Evolutionary conservation across 371 early-diverging fungal genomes (phyloP).

Genomic region (Rhizopus arrhizus): DNA sequence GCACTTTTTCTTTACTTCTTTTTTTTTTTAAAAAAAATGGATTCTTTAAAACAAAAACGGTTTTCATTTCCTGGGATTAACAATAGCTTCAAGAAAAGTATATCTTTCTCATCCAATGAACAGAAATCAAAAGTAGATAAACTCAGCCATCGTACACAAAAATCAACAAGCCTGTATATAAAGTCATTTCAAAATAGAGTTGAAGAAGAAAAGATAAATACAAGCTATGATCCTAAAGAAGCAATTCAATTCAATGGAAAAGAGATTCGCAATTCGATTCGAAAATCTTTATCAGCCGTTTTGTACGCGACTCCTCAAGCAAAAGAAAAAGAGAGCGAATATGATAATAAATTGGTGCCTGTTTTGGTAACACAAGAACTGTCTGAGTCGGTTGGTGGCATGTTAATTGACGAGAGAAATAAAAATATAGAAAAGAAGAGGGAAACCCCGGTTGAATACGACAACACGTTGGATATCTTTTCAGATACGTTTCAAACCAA

Average conservation of each 20-base stretch:
- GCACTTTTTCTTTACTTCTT: too few species aligned
- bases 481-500: slow-evolving; percentile 11
- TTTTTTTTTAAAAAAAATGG: slow-evolving; percentile 10
- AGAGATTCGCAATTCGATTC: slow-evolving; percentile 37
- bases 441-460: slow-evolving; percentile 36
- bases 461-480: slow-evolving; percentile 40
- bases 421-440: slow-evolving; percentile 16
- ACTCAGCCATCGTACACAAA: slow-evolving; percentile 28
- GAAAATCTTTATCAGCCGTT: slow-evolving; percentile 43
- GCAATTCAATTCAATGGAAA: slow-evolving; percentile 34
- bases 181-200: slow-evolving; percentile 34
- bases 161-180: slow-evolving; percentile 41
- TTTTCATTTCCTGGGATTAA: slow-evolving; percentile 42
- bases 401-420: slow-evolving; percentile 27
- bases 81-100: slow-evolving; percentile 21
- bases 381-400: slow-evolving; percentile 38
- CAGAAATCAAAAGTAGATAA: slow-evolving; percentile 6
- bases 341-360: slow-evolving; percentile 32
- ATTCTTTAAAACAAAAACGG: slow-evolving; percentile 30
- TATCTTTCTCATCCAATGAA: slow-evolving; percentile 17
- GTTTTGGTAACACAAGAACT: slow-evolving; percentile 39
- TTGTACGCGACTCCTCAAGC: slow-evolving; percentile 43
- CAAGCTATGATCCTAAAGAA: slow-evolving; percentile 33
- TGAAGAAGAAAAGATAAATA: slow-evolving; percentile 1
- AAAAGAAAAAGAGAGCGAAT: slow-evolving; percentile 7